phyloP scores from a whole-genome alignment of 768 basidiomycete species.

The Chalciporus sphaerocephalus region DNA sequence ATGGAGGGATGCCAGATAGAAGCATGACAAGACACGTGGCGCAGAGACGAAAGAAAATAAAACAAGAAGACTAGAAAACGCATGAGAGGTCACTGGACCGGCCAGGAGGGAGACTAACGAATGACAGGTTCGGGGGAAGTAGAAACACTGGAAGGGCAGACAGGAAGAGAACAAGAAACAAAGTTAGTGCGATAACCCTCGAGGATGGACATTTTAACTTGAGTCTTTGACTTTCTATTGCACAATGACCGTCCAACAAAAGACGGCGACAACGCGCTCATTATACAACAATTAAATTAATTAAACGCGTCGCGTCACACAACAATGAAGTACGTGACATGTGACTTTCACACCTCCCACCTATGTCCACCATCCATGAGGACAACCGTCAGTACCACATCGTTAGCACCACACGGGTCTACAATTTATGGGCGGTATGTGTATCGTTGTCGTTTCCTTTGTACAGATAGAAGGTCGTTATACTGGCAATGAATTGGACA shows the following conservation, averaged over 20 bases:
- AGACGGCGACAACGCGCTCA: neutral
- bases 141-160: conserved; percentile 3
- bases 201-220: neutral
- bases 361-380: conserved; percentile 1
- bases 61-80: neutral
- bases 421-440: neutral
- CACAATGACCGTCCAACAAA: neutral
- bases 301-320: conserved; percentile 11
- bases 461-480: neutral
- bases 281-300: neutral
- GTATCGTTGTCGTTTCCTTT: neutral
- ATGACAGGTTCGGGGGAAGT: neutral
- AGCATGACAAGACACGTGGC: conserved; percentile 12
- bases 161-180: neutral
- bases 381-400: neutral
- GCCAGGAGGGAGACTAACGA: conserved; percentile 11
- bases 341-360: conserved; percentile 4
- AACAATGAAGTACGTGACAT: conserved; percentile 4
- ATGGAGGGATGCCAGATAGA: conserved; percentile 56
- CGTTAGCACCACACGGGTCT: neutral
- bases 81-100: conserved; percentile 16
- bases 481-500: too few species aligned
- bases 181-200: neutral
- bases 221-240: neutral
- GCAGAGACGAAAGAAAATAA: conserved; percentile 1